A percentile compares a stretch with the other conserved stretches of the same genome.
These are phyloP conservation scores for Chaetomidium leptoderma DNA, from an alignment of 495 filamentous ascomycete genomes.

Conservation along the genomic window DNA sequence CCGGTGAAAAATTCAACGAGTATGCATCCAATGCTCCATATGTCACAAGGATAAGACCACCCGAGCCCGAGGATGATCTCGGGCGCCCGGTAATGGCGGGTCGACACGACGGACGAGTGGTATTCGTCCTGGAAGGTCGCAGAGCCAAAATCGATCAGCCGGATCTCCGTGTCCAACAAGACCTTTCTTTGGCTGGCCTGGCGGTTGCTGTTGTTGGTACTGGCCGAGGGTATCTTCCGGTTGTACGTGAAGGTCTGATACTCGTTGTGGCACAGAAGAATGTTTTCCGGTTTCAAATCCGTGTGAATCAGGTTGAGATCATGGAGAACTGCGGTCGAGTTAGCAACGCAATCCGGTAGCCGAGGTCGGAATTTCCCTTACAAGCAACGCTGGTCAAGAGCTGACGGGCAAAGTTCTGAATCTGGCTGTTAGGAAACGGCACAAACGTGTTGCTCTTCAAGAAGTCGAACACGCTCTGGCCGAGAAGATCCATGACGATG, in stretches of 20 bases:
- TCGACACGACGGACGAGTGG: constrained; percentile 94
- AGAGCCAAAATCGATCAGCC: constrained; percentile 95
- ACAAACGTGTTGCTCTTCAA: constrained; percentile 91
- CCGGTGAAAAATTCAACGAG: constrained; percentile 99
- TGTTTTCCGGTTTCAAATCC: constrained; percentile 97
- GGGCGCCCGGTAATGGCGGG: constrained; percentile 90
- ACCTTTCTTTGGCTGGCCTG: constrained; percentile 82
- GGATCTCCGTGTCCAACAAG: constrained; percentile 90
- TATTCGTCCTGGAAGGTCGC: constrained; percentile 99
- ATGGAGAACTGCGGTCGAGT: constrained; percentile 68
- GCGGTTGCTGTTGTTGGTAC: constrained; percentile 61
- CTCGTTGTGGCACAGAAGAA: constrained; percentile 79
- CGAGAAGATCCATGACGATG: constrained; percentile 94
- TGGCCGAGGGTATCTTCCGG: constrained; percentile 87
- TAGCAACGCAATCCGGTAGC: not conserved
- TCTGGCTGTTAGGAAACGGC: constrained; percentile 98
- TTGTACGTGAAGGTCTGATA: constrained; percentile 99
- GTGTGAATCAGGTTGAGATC: constrained; percentile 98
- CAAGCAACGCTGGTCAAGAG: constrained; percentile 97
- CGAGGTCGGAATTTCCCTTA: constrained; percentile 46
- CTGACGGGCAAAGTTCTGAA: constrained; percentile 93
- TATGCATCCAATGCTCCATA: constrained; percentile 99
- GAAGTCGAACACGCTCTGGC: constrained; percentile 98
- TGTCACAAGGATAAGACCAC: constrained; percentile 97
- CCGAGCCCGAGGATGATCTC: constrained; percentile 96